A percentile compares a stretch with the other conserved stretches of the same genome.
These are phyloP conservation scores for Stygiomarasmius scandens DNA, from an alignment of 1,284 basidiomycete species.

Conservation along the genomic window DNA sequence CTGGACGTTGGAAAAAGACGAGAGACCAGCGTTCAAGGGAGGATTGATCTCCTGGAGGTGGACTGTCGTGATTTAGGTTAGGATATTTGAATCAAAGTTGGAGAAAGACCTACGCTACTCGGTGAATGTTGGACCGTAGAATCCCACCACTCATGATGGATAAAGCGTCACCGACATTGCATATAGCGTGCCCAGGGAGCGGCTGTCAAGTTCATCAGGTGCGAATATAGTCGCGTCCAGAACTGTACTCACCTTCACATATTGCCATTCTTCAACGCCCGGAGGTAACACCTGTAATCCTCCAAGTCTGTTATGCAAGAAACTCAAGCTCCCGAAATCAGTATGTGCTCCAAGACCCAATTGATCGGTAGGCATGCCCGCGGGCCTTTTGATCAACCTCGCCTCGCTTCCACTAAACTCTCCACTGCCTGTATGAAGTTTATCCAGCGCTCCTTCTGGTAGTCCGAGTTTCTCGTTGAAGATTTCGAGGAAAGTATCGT, in stretches of 20 bases:
- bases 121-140: slow-evolving; percentile 50
- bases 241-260: slow-evolving; percentile 51
- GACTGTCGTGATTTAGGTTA: slow-evolving; percentile 19
- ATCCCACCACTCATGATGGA: slow-evolving; percentile 53
- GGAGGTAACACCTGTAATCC: slow-evolving; percentile 74
- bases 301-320: slow-evolving; percentile 71
- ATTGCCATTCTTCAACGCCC: slow-evolving; percentile 66
- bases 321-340: slow-evolving; percentile 57
- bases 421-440: slow-evolving; percentile 42
- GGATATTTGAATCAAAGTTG: neutral
- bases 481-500: slow-evolving; percentile 50
- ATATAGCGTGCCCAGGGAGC: slow-evolving; percentile 56
- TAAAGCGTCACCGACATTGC: slow-evolving; percentile 57
- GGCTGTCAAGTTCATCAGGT: slow-evolving; percentile 39
- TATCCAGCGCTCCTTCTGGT: slow-evolving; percentile 49
- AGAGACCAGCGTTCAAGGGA: slow-evolving; percentile 56
- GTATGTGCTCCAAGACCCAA: slow-evolving; percentile 56
- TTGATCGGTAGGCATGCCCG: slow-evolving; percentile 34
- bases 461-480: slow-evolving; percentile 63
- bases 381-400: slow-evolving; percentile 56
- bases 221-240: too few species aligned
- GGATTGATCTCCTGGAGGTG: slow-evolving; percentile 42
- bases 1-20: slow-evolving; percentile 65
- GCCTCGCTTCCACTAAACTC: slow-evolving; percentile 63
- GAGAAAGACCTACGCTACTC: slow-evolving; percentile 32